Percentiles rank a stretch among this genome's conserved stretches.
phyloP scores from a whole-genome alignment of 352 stramenopile genomes.

The Pythium phragmitis region DNA sequence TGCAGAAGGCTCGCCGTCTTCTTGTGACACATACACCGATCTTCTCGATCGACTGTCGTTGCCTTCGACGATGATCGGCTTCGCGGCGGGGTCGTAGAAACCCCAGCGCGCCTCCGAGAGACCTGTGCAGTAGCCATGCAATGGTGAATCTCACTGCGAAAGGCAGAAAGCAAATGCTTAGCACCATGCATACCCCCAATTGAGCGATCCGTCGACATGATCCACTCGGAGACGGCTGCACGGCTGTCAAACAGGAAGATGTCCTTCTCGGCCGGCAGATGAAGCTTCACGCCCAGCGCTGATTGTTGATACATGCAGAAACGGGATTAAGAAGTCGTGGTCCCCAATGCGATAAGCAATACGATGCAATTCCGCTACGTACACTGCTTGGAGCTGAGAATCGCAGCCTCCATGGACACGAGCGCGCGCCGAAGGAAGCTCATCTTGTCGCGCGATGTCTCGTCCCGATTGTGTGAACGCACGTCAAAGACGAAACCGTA shows the following conservation, averaged over 20 bases:
- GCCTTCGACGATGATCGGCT: conserved; percentile 4
- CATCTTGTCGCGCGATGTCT: conserved; percentile 34
- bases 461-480: conserved; percentile 11
- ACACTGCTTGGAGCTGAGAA: conserved; percentile 86
- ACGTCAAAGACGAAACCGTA: conserved; percentile 4
- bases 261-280: conserved; percentile 68
- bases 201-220: conserved; percentile 69
- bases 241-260: conserved; percentile 76
- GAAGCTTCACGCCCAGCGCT: conserved; percentile 78
- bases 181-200: conserved; percentile 57
- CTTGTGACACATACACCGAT: conserved; percentile 38
- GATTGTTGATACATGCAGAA: not conserved
- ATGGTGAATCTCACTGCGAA: not conserved
- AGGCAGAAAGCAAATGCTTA: not conserved
- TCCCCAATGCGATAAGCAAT: not conserved
- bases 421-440: conserved; percentile 70
- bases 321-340: not conserved
- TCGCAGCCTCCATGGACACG: conserved; percentile 69
- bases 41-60: conserved; percentile 4
- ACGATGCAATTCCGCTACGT: conserved; percentile 17
- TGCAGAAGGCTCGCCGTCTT: conserved; percentile 49
- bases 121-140: conserved; percentile 5
- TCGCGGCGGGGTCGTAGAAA: conserved; percentile 46
- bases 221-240: conserved; percentile 53
- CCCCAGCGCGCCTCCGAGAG: conserved; percentile 72